phyloP scores from a whole-genome alignment of 257 asterid genomes.

The Solanum peruvianum region DNA sequence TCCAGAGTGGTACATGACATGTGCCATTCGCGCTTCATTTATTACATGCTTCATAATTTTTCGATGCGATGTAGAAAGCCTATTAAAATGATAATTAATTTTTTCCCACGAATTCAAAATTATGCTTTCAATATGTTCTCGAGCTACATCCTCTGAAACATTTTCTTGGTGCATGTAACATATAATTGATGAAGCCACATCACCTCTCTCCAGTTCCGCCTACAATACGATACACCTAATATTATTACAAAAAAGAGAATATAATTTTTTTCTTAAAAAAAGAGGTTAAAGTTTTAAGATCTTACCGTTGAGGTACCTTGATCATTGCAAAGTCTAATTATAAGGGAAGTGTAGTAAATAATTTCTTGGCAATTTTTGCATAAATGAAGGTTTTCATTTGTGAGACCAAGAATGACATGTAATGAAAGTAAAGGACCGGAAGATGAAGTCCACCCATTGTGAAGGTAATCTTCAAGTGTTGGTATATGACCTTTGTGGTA shows the following conservation, averaged over 20 bases:
- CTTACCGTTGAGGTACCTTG: conserved; percentile 47
- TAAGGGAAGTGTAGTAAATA: conserved; percentile 22
- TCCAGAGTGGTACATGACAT: conserved; percentile 33
- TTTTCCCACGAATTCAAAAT: conserved; percentile 26
- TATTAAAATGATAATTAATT: conserved; percentile 12
- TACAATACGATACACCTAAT: neutral
- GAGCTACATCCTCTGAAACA: conserved; percentile 25
- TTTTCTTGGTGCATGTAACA: conserved; percentile 50
- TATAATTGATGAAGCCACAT: conserved; percentile 45
- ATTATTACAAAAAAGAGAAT: neutral
- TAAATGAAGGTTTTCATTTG: conserved; percentile 1
- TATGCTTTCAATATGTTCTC: conserved; percentile 18
- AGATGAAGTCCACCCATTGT: conserved; percentile 45
- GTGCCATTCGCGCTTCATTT: conserved; percentile 30
- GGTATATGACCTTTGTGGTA: conserved; percentile 24
- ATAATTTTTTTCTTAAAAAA: neutral
- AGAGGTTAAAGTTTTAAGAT: neutral
- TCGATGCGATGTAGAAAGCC: neutral
- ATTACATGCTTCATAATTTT: conserved; percentile 11
- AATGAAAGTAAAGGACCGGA: conserved; percentile 32
- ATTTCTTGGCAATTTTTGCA: conserved; percentile 15
- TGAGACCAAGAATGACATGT: conserved; percentile 22
- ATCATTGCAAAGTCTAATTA: conserved; percentile 52
- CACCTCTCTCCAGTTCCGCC: conserved; percentile 59
- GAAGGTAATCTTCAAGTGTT: conserved; percentile 36